phyloP scores from a whole-genome alignment of 768 basidiomycete species.

The Suillus paluster region DNA sequence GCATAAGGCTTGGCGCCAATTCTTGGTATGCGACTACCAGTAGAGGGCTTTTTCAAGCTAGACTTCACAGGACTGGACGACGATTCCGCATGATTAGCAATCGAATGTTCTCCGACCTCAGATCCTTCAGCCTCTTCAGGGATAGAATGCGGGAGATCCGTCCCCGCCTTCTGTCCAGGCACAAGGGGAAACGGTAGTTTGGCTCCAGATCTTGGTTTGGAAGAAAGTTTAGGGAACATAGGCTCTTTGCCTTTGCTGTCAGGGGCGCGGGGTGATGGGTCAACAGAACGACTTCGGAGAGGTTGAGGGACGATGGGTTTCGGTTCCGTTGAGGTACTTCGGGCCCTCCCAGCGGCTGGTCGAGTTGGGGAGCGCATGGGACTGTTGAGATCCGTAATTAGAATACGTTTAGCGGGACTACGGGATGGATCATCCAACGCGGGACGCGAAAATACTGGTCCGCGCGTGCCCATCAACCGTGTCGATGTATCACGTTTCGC shows the following conservation, averaged over 20 bases:
- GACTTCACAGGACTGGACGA: constrained; percentile 42
- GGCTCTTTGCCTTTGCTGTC: constrained; percentile 21
- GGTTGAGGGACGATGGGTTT: constrained; percentile 17
- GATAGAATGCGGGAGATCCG: constrained; percentile 31
- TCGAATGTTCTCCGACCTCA: constrained; percentile 11
- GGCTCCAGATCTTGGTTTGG: constrained; percentile 11
- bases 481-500: constrained; percentile 24
- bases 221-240: constrained; percentile 22
- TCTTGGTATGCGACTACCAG: constrained; percentile 64
- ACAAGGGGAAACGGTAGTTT: constrained; percentile 36
- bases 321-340: constrained; percentile 43
- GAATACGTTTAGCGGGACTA: constrained; percentile 41
- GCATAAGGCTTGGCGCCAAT: constrained; percentile 63
- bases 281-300: constrained; percentile 35
- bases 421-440: constrained; percentile 41
- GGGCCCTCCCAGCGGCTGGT: constrained; percentile 23
- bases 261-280: constrained; percentile 22
- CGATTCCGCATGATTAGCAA: constrained; percentile 20
- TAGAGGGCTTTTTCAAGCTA: constrained; percentile 48
- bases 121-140: constrained; percentile 35
- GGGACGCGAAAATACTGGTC: constrained; percentile 48
- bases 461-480: constrained; percentile 16
- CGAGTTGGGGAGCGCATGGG: constrained; percentile 32
- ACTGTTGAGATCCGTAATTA: constrained; percentile 31
- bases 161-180: constrained; percentile 22